Conservation (phyloP, 352 stramenopile species). For the Saprolegnia parasitica region DNA sequence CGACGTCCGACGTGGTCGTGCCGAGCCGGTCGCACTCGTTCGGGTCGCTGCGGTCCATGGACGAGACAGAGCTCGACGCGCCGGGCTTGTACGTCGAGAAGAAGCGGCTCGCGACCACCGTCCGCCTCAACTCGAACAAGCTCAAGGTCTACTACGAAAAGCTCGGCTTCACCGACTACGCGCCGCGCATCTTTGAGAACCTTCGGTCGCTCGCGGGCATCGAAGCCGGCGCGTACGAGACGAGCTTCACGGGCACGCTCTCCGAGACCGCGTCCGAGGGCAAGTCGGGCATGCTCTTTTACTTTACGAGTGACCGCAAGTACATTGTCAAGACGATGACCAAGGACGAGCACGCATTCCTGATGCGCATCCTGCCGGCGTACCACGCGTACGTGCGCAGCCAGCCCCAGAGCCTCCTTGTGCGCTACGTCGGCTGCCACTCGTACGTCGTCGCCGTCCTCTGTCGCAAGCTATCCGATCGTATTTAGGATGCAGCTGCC, state of each 20-base stretch:
- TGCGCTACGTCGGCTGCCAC: constrained; percentile 76
- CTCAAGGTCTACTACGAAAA: constrained; percentile 67
- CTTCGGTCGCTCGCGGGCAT: constrained; percentile 75
- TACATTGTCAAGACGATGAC: constrained; percentile 89
- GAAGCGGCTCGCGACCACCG: constrained; percentile 70
- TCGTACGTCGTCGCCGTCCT: constrained; percentile 33
- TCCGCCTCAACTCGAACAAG: constrained; percentile 77
- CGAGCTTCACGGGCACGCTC: constrained; percentile 81
- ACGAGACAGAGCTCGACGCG: constrained; percentile 57
- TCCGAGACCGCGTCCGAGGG: constrained; percentile 75
- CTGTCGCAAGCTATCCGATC: neutral
- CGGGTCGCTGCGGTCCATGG: constrained; percentile 46
- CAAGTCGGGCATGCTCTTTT: constrained; percentile 86
- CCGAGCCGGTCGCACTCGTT: constrained; percentile 40
- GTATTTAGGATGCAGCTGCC: constrained; percentile 65
- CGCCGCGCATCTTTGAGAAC: constrained; percentile 77
- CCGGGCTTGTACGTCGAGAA: constrained; percentile 73
- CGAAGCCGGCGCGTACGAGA: constrained; percentile 69
- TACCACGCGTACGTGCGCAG: constrained; percentile 85
- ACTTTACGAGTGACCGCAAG: constrained; percentile 80
- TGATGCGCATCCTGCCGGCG: constrained; percentile 70
- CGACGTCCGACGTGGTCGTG: constrained; percentile 29
- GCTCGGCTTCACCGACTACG: constrained; percentile 82
- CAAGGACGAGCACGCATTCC: constrained; percentile 80
- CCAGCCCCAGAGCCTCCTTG: constrained; percentile 74